phyloP scores from a whole-genome alignment of 345 rosid species.

The Mercurialis annua region DNA sequence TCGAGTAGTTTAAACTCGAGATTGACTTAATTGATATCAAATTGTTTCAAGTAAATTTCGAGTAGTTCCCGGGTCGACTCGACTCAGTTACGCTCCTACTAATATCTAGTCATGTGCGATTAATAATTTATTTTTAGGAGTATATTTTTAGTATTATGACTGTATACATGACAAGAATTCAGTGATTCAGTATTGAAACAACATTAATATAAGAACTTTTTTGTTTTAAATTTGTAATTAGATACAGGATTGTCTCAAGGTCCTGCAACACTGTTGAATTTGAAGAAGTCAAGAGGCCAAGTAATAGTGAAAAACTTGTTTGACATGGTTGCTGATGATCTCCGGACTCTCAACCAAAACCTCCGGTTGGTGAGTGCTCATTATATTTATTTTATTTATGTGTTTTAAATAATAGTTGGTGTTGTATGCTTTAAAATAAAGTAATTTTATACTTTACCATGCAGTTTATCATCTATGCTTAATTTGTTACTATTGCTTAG shows the following conservation, averaged over 20 bases:
- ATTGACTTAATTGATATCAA: too few relatives aligned
- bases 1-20: too few relatives aligned
- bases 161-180: background rate
- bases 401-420: background rate
- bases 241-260: slow-evolving; percentile 45
- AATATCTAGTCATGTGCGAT: too few relatives aligned
- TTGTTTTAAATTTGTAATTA: slow-evolving; percentile 9
- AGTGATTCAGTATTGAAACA: background rate
- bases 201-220: background rate
- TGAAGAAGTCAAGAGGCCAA: slow-evolving; percentile 48
- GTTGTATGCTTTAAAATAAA: background rate
- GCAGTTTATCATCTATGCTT: background rate
- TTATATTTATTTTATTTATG: too few relatives aligned
- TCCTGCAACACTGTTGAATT: slow-evolving; percentile 43
- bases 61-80: too few relatives aligned
- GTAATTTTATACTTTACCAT: background rate
- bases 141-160: background rate
- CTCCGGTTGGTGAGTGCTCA: slow-evolving; percentile 70
- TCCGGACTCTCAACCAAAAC: slow-evolving; percentile 72
- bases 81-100: too few relatives aligned
- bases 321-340: slow-evolving; percentile 83
- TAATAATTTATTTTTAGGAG: background rate
- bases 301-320: slow-evolving; percentile 60
- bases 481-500: too few relatives aligned
- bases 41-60: too few relatives aligned